Conservation (phyloP, 2,329 filamentous ascomycete species). For the Xylariaceae sp. region DNA sequence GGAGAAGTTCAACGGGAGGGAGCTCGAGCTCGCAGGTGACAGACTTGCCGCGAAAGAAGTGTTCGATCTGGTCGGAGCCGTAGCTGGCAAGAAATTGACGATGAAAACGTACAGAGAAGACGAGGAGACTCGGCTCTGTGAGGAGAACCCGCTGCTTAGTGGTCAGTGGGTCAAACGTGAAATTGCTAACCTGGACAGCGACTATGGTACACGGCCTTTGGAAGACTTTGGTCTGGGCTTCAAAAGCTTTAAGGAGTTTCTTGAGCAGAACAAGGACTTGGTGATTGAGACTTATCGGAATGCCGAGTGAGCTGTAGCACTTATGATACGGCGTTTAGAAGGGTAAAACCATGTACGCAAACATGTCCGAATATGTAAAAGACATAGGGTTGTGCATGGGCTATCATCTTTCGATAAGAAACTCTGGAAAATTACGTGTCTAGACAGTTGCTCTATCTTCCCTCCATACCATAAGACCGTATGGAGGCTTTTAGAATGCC, state of each 20-base stretch:
- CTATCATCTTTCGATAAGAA: no score
- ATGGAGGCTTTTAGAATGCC: no score
- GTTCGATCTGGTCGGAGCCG: conserved; percentile 9
- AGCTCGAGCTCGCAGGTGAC: conserved; percentile 11
- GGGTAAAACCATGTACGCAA: no score
- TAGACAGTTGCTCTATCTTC: no score
- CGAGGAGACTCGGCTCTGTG: conserved; percentile 7
- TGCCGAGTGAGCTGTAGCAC: not conserved
- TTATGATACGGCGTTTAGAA: no score
- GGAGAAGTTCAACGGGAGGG: conserved; percentile 4
- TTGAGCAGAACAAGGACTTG: conserved; percentile 6
- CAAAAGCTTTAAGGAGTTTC: conserved; percentile 11
- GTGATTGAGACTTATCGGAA: conserved; percentile 20
- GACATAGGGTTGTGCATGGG: no score
- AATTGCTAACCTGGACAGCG: no score
- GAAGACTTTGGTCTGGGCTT: conserved; percentile 18
- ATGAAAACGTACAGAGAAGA: conserved; percentile 6
- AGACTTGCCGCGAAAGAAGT: conserved; percentile 1
- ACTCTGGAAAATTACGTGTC: no score
- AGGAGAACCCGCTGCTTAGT: conserved; percentile 2
- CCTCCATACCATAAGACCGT: no score
- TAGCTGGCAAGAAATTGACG: conserved; percentile 14
- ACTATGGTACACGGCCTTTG: not conserved
- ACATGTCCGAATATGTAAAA: no score
- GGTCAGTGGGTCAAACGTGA: conserved; percentile 9